phyloP scores from a whole-genome alignment of 495 filamentous ascomycete genomes.

The Penicillium argentinense region DNA sequence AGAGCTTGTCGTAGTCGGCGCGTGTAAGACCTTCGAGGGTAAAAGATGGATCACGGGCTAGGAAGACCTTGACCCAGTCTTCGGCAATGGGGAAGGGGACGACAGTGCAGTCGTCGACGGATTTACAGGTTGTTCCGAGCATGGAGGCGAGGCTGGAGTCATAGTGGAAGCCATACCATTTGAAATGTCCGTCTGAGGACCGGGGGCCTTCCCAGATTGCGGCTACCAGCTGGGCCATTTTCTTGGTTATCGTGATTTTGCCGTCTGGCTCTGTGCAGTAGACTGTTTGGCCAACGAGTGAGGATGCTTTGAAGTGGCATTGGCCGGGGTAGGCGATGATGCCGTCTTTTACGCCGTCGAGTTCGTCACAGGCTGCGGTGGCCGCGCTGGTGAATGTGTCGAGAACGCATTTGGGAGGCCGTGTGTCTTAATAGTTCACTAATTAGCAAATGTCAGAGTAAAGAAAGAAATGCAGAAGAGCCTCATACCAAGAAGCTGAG shows the following conservation, averaged over 20 bases:
- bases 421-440: constrained; percentile 15
- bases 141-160: constrained; percentile 13
- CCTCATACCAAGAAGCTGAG: constrained; percentile 35
- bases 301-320: constrained; percentile 52
- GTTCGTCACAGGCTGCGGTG: constrained; percentile 43
- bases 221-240: constrained; percentile 19
- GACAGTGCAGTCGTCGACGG: constrained; percentile 12
- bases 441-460: not conserved
- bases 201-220: constrained; percentile 25
- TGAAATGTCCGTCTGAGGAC: constrained; percentile 13
- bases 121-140: constrained; percentile 10
- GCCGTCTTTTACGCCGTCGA: constrained; percentile 58
- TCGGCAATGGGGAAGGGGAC: constrained; percentile 13
- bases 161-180: constrained; percentile 31
- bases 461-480: too few relatives aligned
- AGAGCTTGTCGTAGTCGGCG: constrained; percentile 20
- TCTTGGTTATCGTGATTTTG: constrained; percentile 10
- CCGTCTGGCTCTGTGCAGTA: constrained; percentile 28
- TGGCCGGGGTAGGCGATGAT: constrained; percentile 55
- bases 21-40: constrained; percentile 26
- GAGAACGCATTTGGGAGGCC: constrained; percentile 38
- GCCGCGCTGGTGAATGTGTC: constrained; percentile 46
- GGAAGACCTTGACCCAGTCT: constrained; percentile 40
- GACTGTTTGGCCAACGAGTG: constrained; percentile 47
- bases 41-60: constrained; percentile 41